phyloP scores from a whole-genome alignment of 2,329 filamentous ascomycete genomes.

The Aspergillus nomiae region DNA sequence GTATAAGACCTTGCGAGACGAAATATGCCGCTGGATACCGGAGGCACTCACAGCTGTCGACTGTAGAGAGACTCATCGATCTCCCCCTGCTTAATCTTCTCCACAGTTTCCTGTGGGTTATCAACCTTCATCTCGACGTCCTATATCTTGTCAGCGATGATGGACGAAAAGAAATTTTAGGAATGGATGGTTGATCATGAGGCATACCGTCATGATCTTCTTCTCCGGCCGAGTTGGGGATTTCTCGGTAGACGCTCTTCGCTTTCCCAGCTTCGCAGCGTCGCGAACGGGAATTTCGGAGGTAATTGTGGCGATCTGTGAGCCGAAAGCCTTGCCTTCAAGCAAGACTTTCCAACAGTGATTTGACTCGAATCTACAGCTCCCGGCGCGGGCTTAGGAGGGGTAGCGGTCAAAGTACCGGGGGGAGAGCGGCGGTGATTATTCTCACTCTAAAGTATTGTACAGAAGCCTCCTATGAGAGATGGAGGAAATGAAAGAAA shows the following conservation, averaged over 20 bases:
- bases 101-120: slow-evolving; percentile 58
- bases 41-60: slow-evolving; percentile 56
- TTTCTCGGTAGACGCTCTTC: slow-evolving; percentile 53
- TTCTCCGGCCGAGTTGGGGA: slow-evolving; percentile 52
- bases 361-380: slow-evolving; percentile 23
- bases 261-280: slow-evolving; percentile 54
- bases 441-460: background rate
- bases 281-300: slow-evolving; percentile 46
- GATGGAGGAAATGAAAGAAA: background rate
- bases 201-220: slow-evolving; percentile 55
- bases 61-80: slow-evolving; percentile 71
- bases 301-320: slow-evolving; percentile 43
- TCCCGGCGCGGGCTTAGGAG: slow-evolving; percentile 28
- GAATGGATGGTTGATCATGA: background rate
- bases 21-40: background rate
- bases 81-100: slow-evolving; percentile 64
- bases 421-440: slow-evolving; percentile 8
- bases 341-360: slow-evolving; percentile 46
- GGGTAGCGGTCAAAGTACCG: slow-evolving; percentile 23
- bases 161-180: background rate
- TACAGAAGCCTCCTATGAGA: slow-evolving; percentile 1
- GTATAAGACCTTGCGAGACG: too few relatives aligned
- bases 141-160: slow-evolving; percentile 30
- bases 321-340: slow-evolving; percentile 42
- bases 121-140: slow-evolving; percentile 65